phyloP scores from a whole-genome alignment of 75 land plant species.

The Cryptomeria japonica region DNA sequence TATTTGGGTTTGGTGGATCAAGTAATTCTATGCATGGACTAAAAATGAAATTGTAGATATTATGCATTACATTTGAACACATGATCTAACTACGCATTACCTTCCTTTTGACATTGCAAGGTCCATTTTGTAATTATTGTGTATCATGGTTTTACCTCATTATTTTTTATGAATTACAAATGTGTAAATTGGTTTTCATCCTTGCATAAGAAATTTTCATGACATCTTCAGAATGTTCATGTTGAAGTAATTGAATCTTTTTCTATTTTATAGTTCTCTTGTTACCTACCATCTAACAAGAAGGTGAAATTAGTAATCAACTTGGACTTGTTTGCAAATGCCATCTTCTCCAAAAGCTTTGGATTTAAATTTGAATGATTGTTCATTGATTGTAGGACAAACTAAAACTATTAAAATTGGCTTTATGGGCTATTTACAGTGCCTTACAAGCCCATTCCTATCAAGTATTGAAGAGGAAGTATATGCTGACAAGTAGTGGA shows the following conservation, averaged over 20 bases:
- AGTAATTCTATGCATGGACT: not conserved
- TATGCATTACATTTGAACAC: not conserved
- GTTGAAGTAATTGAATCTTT: not conserved
- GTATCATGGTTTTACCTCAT: not conserved
- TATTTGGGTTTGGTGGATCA: not conserved
- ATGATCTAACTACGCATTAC: not conserved
- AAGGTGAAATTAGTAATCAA: not conserved
- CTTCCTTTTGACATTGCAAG: not conserved
- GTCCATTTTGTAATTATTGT: not conserved
- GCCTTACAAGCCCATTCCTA: conserved; percentile 19
- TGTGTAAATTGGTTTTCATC: not conserved
- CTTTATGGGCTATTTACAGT: conserved; percentile 50
- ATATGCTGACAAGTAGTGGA: not conserved
- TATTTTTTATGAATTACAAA: not conserved
- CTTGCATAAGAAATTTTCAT: not conserved
- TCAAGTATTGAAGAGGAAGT: conserved; percentile 8
- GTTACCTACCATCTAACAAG: not conserved
- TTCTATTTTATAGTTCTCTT: not conserved
- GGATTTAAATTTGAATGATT: not conserved
- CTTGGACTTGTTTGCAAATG: not conserved
- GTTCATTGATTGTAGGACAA: conserved; percentile 35
- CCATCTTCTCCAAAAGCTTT: not conserved
- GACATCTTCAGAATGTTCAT: not conserved
- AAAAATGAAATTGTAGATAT: not conserved
- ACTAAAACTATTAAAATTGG: conserved; percentile 34